These are phyloP conservation scores for Penicillium sp. DNA, from an alignment of 2,329 filamentous ascomycete genomes.

Conservation along the genomic window DNA sequence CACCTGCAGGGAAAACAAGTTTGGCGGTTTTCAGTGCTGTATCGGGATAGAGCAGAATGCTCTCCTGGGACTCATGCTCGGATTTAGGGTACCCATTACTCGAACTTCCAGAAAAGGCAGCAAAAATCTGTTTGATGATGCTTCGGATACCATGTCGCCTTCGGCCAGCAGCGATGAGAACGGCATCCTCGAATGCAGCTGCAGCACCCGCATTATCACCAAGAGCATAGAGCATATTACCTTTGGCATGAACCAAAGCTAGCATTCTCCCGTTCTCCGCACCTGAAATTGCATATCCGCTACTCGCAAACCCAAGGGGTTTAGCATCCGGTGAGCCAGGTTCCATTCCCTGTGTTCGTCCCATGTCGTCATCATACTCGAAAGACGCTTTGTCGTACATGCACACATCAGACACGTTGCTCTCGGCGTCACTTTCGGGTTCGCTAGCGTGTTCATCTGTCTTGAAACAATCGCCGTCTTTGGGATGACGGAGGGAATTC, in stretches of 20 bases:
- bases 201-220: slow-evolving; percentile 80
- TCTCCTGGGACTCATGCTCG: slow-evolving; percentile 48
- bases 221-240: slow-evolving; percentile 93
- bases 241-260: slow-evolving; percentile 92
- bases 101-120: slow-evolving; percentile 60
- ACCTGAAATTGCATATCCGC: slow-evolving; percentile 80
- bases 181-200: slow-evolving; percentile 89
- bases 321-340: slow-evolving; percentile 29
- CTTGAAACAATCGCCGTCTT: slow-evolving; percentile 50
- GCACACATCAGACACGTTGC: slow-evolving; percentile 52
- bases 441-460: slow-evolving; percentile 59
- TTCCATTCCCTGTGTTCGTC: slow-evolving; percentile 28
- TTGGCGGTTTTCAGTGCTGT: slow-evolving; percentile 78
- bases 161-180: slow-evolving; percentile 80
- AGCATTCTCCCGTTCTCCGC: slow-evolving; percentile 90
- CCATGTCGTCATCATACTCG: slow-evolving; percentile 54
- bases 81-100: slow-evolving; percentile 41
- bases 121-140: slow-evolving; percentile 75
- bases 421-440: slow-evolving; percentile 57
- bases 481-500: slow-evolving; percentile 60
- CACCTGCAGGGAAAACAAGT: slow-evolving; percentile 74
- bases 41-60: slow-evolving; percentile 78
- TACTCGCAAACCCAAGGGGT: slow-evolving; percentile 66
- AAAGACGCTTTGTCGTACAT: slow-evolving; percentile 58
- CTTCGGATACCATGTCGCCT: slow-evolving; percentile 69